A percentile compares a stretch with the other conserved stretches of the same genome.
Conservation (phyloP, 2,329 filamentous ascomycete species). For the Phyllosticta citriasiana region DNA sequence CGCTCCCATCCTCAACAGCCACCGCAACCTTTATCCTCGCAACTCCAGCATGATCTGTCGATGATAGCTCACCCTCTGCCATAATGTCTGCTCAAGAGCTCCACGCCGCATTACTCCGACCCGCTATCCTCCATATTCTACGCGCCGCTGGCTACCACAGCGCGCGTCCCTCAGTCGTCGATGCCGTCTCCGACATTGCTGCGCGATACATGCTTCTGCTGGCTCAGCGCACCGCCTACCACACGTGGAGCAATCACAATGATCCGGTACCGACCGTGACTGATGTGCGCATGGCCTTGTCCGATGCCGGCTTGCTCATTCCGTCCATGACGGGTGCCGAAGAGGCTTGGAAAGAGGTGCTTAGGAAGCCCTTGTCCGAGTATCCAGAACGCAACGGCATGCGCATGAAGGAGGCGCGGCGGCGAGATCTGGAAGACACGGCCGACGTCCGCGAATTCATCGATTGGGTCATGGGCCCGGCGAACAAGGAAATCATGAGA, state of each 20-base stretch:
- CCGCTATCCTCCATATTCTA: constrained; percentile 80
- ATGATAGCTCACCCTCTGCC: neutral
- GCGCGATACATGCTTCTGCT: constrained; percentile 70
- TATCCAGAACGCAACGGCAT: constrained; percentile 30
- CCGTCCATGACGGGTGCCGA: constrained; percentile 59
- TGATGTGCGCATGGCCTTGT: constrained; percentile 77
- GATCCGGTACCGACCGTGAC: constrained; percentile 55
- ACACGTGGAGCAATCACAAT: constrained; percentile 61
- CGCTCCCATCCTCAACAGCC: neutral
- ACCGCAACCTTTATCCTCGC: neutral
- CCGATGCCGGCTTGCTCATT: constrained; percentile 65
- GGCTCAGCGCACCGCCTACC: constrained; percentile 59
- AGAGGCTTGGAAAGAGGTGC: constrained; percentile 51
- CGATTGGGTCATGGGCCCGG: constrained; percentile 63
- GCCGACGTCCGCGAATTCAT: constrained; percentile 70
- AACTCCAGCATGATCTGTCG: constrained; percentile 1
- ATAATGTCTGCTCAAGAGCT: constrained; percentile 30
- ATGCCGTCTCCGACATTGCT: constrained; percentile 78
- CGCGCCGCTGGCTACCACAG: constrained; percentile 84
- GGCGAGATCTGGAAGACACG: constrained; percentile 58
- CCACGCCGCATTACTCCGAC: constrained; percentile 72
- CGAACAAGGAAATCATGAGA: constrained; percentile 70
- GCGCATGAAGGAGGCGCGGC: constrained; percentile 33
- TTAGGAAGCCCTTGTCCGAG: constrained; percentile 35
- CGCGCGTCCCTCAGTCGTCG: constrained; percentile 70